Evolutionary conservation across 306 rosid species (phyloP).

Genomic region (Cucurbita moschata): DNA sequence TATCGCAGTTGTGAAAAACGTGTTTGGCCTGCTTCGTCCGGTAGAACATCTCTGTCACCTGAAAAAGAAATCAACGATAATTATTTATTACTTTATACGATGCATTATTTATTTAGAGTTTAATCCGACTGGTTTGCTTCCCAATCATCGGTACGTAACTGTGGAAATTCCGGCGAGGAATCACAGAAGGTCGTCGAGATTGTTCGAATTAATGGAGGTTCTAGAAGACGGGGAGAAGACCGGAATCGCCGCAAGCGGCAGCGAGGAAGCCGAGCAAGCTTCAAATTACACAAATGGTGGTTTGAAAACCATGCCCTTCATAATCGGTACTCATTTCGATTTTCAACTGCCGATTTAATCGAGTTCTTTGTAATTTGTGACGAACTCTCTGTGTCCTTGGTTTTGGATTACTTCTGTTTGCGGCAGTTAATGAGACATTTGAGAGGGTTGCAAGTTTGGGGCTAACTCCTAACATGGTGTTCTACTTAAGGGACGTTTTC

Average conservation of each 20-base stretch:
- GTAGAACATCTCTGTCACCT: no score
- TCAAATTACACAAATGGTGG: conserved; percentile 27
- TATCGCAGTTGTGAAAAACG: no score
- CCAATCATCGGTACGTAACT: no score
- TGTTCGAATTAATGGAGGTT: not conserved
- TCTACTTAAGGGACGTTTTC: conserved; percentile 18
- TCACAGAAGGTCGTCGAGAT: not conserved
- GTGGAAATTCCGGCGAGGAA: not conserved
- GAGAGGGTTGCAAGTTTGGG: conserved; percentile 37
- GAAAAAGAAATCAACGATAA: no score
- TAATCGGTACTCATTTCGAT: conserved; percentile 23
- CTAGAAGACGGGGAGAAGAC: not conserved
- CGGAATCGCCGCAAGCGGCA: not conserved
- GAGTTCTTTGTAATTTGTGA: not conserved
- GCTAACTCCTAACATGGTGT: conserved; percentile 33
- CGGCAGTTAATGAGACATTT: conserved; percentile 31
- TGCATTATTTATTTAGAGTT: not conserved
- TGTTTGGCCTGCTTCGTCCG: no score
- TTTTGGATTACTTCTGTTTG: not conserved
- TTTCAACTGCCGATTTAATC: not conserved
- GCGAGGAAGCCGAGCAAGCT: not conserved
- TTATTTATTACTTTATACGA: no score
- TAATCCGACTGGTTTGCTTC: not conserved
- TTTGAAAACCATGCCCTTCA: conserved; percentile 37
- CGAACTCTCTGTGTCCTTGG: not conserved